phyloP scores from a whole-genome alignment of 1,284 basidiomycete genomes.

The Pholiota adiposa region DNA sequence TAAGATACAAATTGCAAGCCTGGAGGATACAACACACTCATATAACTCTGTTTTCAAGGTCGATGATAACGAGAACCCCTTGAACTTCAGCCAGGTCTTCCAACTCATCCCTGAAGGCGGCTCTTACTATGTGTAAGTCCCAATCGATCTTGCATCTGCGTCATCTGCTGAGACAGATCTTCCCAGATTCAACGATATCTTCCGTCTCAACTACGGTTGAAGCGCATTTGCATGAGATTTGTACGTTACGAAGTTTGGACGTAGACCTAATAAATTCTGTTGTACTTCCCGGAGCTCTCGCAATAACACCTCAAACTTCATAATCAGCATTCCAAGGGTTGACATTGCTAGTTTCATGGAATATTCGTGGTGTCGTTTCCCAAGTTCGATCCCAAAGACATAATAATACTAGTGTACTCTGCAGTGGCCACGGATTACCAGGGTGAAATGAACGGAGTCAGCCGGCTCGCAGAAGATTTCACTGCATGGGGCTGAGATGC shows the following conservation, averaged over 20 bases:
- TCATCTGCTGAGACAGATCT: not conserved
- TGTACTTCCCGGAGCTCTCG: constrained; percentile 20
- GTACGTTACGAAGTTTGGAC: not conserved
- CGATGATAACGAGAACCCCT: constrained; percentile 78
- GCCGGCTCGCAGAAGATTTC: not conserved
- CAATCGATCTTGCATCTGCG: constrained; percentile 5
- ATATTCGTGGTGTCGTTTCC: not conserved
- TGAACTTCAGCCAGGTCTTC: constrained; percentile 92
- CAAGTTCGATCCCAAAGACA: not conserved
- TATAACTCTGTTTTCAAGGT: constrained; percentile 51
- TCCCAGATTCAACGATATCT: constrained; percentile 81
- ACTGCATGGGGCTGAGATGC: not conserved
- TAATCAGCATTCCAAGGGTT: constrained; percentile 14
- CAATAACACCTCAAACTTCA: constrained; percentile 16
- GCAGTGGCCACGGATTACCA: not conserved
- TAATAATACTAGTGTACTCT: not conserved
- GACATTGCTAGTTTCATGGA: not conserved
- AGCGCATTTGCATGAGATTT: not conserved
- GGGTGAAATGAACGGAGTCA: not conserved
- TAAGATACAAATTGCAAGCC: constrained; percentile 36
- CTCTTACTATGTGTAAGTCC: constrained; percentile 84
- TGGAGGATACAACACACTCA: constrained; percentile 3
- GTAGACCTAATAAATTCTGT: constrained; percentile 6
- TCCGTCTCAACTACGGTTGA: constrained; percentile 80
- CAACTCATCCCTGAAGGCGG: constrained; percentile 82